Percentiles rank a stretch among this genome's conserved stretches.
phyloP scores from a whole-genome alignment of 768 basidiomycete genomes.

The Panaeolus papilionaceus region DNA sequence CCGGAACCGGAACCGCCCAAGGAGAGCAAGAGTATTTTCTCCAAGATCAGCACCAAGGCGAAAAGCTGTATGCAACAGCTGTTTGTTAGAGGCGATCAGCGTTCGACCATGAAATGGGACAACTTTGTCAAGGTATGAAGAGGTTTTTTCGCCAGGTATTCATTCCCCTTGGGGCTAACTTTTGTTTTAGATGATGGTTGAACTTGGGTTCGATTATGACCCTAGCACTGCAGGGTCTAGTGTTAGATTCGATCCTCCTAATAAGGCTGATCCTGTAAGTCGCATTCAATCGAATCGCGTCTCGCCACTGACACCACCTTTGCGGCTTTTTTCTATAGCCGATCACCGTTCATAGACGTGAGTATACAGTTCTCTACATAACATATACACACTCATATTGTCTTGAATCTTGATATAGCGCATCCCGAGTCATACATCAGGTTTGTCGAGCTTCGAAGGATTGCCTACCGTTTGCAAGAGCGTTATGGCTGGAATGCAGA shows the following conservation, averaged over 20 bases:
- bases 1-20: slow-evolving; percentile 46
- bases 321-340: slow-evolving; percentile 43
- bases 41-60: slow-evolving; percentile 64
- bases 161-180: no score
- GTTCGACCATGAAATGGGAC: slow-evolving; percentile 78
- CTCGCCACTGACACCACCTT: slow-evolving; percentile 5
- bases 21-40: slow-evolving; percentile 61
- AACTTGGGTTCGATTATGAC: slow-evolving; percentile 78
- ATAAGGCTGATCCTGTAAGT: slow-evolving; percentile 47
- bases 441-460: slow-evolving; percentile 53
- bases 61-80: slow-evolving; percentile 68
- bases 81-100: slow-evolving; percentile 59
- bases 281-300: background rate
- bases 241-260: slow-evolving; percentile 82
- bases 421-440: slow-evolving; percentile 76
- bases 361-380: slow-evolving; percentile 23
- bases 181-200: slow-evolving; percentile 57
- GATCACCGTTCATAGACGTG: slow-evolving; percentile 82
- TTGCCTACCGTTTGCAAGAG: slow-evolving; percentile 62
- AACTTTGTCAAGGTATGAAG: slow-evolving; percentile 68
- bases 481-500: slow-evolving; percentile 72
- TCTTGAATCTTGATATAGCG: slow-evolving; percentile 45
- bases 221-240: slow-evolving; percentile 83
- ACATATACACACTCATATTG: slow-evolving; percentile 11
- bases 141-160: no score